Conservation (phyloP, 2,329 filamentous ascomycete genomes). For the Pseudopithomyces chartarum region DNA sequence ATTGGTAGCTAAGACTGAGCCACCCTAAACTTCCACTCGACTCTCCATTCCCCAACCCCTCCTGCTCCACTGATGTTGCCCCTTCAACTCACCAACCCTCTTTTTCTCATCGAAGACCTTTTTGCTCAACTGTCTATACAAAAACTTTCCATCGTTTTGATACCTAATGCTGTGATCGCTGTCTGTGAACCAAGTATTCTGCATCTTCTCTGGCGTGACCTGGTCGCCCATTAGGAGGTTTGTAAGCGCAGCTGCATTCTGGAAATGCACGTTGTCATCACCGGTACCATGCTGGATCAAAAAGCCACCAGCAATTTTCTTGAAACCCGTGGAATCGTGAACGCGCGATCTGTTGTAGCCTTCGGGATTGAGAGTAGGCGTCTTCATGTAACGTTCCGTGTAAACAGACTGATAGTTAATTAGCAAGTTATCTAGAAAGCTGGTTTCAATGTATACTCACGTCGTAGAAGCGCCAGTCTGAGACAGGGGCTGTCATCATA, state of each 20-base stretch:
- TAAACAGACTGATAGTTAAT: conserved; percentile 58
- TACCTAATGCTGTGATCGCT: conserved; percentile 66
- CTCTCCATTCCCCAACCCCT: conserved; percentile 15
- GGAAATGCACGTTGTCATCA: conserved; percentile 75
- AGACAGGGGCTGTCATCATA: conserved; percentile 68
- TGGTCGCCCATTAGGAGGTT: conserved; percentile 65
- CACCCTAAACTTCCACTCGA: neutral
- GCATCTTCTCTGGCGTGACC: conserved; percentile 65
- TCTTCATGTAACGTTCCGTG: conserved; percentile 76
- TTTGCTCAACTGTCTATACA: conserved; percentile 68
- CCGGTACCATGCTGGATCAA: conserved; percentile 69
- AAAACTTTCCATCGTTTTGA: conserved; percentile 58
- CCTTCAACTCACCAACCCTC: conserved; percentile 46
- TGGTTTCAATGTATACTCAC: neutral
- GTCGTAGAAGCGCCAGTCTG: conserved; percentile 74
- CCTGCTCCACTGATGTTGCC: conserved; percentile 55
- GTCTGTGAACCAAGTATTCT: conserved; percentile 69
- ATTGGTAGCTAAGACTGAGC: too few relatives aligned
- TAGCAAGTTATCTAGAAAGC: neutral
- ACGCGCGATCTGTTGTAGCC: conserved; percentile 68
- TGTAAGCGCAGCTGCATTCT: conserved; percentile 66
- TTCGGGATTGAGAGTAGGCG: conserved; percentile 57
- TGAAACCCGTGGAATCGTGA: conserved; percentile 63
- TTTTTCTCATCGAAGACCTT: conserved; percentile 66
- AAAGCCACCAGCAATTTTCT: conserved; percentile 64